Base-by-base conservation (phyloP, 176 grass and related monocot genomes). In the Themeda triandra region DNA sequence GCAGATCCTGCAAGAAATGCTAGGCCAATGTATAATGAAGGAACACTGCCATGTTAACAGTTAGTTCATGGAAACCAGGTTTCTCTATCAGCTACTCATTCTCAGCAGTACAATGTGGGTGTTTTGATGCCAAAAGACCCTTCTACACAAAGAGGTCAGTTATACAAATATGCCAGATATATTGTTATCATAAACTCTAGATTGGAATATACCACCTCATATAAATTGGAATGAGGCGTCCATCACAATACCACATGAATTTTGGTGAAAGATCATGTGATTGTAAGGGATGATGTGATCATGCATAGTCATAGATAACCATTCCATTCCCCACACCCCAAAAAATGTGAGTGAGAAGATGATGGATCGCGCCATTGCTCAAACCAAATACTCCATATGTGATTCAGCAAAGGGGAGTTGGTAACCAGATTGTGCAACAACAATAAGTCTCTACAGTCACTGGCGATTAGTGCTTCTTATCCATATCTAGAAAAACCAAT, bases 1-100 rank as follows among this genome's bases (percentile, higher is more conserved):
- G 87, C 49, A 70, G 53, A 45, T 83, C 89, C 92, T 92, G 85
- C 49, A 56, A 87, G 13, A 67, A 76, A 80, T 7, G 40, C 19
- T 53, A 49, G 19, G 27, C 27, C 21, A 9, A 46, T 27, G 42
- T 51, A 60, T 45, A 62, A 51, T 8, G 71, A 18, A n/a, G 19
- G 59, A 80, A 44, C 1, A 0, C 27, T 65, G 62, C 15, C 44
- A 45, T 49, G 13, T 72, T 15, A 84, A 70, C 25, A 13, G 39
- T 69, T 32, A 63, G 51, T 75, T 21, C 65, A 75, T 41, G 66
- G n/a, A 12, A 76, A 8, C 60, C 51, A 80, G 30, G 29, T 71
- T 39, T 58, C 19, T 72, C 45, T 63, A 56, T 63, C 36, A 87
- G 67, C 54, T 60, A 74, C 10, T 64, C 13, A 65, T 70, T 75